Evolutionary conservation across 139 green algal genomes (phyloP).

Genomic region (Ettlia oleoabundans): DNA sequence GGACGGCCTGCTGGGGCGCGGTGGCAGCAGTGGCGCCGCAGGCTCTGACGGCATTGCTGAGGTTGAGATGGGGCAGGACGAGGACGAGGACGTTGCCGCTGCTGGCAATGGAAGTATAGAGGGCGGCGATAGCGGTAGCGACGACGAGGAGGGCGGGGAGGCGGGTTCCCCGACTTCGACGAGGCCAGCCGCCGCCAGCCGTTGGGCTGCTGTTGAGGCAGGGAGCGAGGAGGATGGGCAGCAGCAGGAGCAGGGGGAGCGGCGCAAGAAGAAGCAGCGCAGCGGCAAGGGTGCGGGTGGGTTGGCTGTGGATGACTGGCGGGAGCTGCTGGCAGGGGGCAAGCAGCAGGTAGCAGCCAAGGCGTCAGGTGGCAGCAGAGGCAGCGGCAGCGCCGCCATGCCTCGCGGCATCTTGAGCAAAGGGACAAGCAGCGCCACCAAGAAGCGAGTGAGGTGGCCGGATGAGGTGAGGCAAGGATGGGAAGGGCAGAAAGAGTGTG

Average conservation of each 20-base stretch:
- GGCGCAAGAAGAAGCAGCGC: conserved; percentile 2
- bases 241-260: neutral
- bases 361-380: too few relatives aligned
- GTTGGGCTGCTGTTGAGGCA: conserved; percentile 21
- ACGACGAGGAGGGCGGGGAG: neutral
- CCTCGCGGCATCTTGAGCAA: conserved; percentile 29
- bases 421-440: conserved; percentile 8
- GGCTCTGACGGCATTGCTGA: conserved; percentile 48
- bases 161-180: neutral
- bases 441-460: conserved; percentile 43
- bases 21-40: neutral
- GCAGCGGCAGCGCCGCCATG: neutral
- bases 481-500: too few relatives aligned
- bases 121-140: neutral
- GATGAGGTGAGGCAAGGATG: conserved; percentile 6
- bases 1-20: conserved; percentile 4
- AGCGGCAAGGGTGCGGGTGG: neutral
- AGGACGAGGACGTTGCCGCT: conserved; percentile 15
- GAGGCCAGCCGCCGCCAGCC: neutral
- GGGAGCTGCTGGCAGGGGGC: conserved; percentile 12
- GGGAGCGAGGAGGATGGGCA: neutral
- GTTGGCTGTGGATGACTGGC: conserved; percentile 26
- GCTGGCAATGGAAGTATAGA: neutral
- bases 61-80: conserved; percentile 61
- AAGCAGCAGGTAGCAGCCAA: neutral